A percentile compares a stretch with the other conserved stretches of the same genome.
Evolutionary conservation across 2,329 filamentous ascomycete species (phyloP).

Genomic region (Fusarium metavorans): DNA sequence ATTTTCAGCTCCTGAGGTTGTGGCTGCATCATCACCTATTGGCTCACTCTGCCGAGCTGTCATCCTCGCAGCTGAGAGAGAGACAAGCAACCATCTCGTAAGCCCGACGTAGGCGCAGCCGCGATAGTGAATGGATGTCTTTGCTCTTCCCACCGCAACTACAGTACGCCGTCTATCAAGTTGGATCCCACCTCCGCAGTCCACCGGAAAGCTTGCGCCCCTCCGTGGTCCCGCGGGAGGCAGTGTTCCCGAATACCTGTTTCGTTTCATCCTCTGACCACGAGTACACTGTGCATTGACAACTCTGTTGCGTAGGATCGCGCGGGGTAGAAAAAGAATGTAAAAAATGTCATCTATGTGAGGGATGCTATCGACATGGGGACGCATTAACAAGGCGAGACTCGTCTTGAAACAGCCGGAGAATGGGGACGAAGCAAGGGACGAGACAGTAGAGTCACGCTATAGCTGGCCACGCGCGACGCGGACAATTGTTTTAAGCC

Average conservation of each 20-base stretch:
- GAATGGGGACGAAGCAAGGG: slow-evolving; percentile 31
- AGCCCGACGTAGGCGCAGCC: slow-evolving; percentile 1
- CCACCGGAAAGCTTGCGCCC: not conserved
- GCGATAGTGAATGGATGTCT: not conserved
- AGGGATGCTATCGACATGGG: slow-evolving; percentile 35
- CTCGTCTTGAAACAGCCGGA: slow-evolving; percentile 26
- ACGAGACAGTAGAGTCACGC: not conserved
- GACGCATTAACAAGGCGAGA: not conserved
- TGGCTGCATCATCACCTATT: not conserved
- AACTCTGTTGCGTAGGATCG: slow-evolving; percentile 6
- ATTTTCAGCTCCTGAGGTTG: not conserved
- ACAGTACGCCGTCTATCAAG: not conserved
- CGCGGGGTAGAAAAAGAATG: slow-evolving; percentile 11
- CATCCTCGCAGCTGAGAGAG: not conserved
- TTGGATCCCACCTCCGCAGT: not conserved
- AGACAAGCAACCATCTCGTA: not conserved
- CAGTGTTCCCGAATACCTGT: slow-evolving; percentile 23
- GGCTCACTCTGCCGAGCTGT: not conserved
- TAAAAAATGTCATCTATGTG: slow-evolving; percentile 23
- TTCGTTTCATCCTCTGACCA: slow-evolving; percentile 21
- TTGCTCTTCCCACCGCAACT: not conserved
- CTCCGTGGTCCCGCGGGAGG: slow-evolving; percentile 27
- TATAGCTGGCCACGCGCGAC: not conserved
- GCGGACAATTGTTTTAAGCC: slow-evolving; percentile 19
- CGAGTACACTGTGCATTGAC: slow-evolving; percentile 29